phyloP scores from a whole-genome alignment of 352 stramenopile genomes.

The Globisporangium paroecandrum region DNA sequence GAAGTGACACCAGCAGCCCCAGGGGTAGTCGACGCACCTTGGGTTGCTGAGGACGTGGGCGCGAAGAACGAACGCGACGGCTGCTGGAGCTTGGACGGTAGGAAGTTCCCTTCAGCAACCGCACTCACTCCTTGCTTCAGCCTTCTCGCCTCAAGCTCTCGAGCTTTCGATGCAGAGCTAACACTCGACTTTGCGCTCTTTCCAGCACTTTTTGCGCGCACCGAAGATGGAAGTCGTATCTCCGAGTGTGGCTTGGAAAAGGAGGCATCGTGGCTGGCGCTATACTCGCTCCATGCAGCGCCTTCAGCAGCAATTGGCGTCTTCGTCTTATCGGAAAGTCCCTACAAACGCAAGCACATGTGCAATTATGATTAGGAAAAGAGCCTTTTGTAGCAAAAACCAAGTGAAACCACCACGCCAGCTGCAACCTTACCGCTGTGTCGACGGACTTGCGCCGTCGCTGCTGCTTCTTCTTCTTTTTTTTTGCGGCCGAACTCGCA shows the following conservation, averaged over 20 bases:
- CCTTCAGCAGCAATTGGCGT: not conserved
- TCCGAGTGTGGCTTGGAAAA: not conserved
- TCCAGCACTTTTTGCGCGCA: not conserved
- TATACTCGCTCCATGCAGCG: not conserved
- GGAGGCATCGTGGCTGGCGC: not conserved
- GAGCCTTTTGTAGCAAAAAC: not conserved
- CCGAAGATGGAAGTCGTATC: not conserved
- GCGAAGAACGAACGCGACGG: constrained; percentile 19
- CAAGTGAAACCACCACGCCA: not conserved
- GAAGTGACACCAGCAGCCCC: not conserved
- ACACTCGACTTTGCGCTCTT: constrained; percentile 4
- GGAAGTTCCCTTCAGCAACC: not conserved
- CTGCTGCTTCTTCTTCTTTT: not conserved
- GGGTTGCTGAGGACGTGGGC: constrained; percentile 13
- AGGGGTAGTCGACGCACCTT: not conserved
- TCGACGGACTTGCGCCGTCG: not conserved
- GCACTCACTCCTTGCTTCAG: constrained; percentile 4
- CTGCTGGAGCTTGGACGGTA: constrained; percentile 15
- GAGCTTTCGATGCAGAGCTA: not conserved
- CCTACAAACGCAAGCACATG: not conserved
- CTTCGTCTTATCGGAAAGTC: not conserved
- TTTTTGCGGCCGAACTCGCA: constrained; percentile 5
- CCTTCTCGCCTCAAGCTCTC: not conserved
- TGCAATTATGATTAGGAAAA: not conserved
- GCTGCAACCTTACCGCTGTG: not conserved